Evolutionary conservation across 164 flowering plant genomes (phyloP).

Genomic region (Umbilicus rupestris): DNA sequence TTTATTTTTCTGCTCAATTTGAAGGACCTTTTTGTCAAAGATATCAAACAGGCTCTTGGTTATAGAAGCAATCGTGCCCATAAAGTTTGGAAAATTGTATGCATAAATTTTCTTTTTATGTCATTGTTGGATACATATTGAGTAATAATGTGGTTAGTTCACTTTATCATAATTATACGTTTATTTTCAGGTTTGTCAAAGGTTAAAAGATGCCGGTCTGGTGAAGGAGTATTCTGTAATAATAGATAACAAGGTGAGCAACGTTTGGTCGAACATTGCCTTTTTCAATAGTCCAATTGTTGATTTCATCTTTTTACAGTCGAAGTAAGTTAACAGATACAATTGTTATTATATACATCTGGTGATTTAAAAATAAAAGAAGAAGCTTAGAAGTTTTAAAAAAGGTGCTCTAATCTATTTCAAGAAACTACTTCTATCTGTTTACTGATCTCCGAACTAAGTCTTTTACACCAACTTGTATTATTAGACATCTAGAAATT

Average conservation of each 20-base stretch:
- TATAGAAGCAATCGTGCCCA: conserved; percentile 49
- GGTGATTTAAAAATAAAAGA: background rate
- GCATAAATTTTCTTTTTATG: background rate
- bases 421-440: background rate
- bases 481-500: background rate
- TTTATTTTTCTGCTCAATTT: conserved; percentile 9
- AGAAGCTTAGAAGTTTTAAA: background rate
- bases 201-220: conserved; percentile 56
- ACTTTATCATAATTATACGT: conserved; percentile 10
- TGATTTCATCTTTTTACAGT: background rate
- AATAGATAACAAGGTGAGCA: conserved; percentile 56
- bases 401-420: background rate
- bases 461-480: background rate
- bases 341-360: background rate
- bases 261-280: background rate
- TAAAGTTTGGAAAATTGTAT: conserved; percentile 79
- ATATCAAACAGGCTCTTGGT: conserved; percentile 70
- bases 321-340: background rate
- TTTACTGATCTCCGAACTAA: background rate
- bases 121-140: background rate
- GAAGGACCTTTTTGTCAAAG: conserved; percentile 81
- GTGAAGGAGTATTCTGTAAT: conserved; percentile 64
- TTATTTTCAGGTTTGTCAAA: conserved; percentile 40
- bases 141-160: background rate
- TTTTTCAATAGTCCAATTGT: background rate